phyloP scores from a whole-genome alignment of 31 red algal species.

The Endocladia muricata region DNA sequence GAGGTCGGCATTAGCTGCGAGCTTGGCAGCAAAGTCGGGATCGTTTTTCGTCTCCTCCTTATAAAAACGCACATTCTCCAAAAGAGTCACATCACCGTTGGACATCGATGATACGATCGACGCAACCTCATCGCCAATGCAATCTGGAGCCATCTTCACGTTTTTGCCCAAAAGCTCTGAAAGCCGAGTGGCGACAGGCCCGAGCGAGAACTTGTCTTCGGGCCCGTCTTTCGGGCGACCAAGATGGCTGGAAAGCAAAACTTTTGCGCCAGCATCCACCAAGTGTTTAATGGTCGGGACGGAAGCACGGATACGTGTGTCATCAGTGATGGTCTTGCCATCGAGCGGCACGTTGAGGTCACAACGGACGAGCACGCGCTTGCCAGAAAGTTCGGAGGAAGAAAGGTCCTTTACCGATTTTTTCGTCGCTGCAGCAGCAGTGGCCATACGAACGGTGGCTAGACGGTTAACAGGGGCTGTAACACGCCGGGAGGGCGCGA shows the following conservation, averaged over 20 bases:
- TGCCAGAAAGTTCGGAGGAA: slow-evolving; percentile 79
- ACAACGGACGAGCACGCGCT: slow-evolving; percentile 89
- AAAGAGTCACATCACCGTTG: slow-evolving; percentile 82
- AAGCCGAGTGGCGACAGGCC: slow-evolving; percentile 80
- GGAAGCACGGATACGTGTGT: slow-evolving; percentile 95
- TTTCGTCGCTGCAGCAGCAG: slow-evolving; percentile 72
- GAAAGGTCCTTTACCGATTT: slow-evolving; percentile 92
- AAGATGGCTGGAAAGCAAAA: slow-evolving; percentile 91
- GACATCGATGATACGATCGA: slow-evolving; percentile 50
- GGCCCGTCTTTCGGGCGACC: slow-evolving; percentile 95
- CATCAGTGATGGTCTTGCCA: slow-evolving; percentile 98
- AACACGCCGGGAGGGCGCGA: slow-evolving; percentile 41
- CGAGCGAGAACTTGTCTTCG: slow-evolving; percentile 97
- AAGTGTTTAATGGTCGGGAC: slow-evolving; percentile 96
- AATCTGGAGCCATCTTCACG: slow-evolving; percentile 93
- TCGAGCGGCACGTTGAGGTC: slow-evolving; percentile 99
- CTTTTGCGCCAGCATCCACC: slow-evolving; percentile 81
- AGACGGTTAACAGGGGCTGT: background rate
- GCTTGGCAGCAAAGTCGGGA: slow-evolving; percentile 71
- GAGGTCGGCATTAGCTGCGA: slow-evolving; percentile 88
- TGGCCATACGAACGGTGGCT: slow-evolving; percentile 29
- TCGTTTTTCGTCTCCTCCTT: slow-evolving; percentile 98
- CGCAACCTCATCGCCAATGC: slow-evolving; percentile 85
- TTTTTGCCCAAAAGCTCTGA: slow-evolving; percentile 79
- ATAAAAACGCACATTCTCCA: slow-evolving; percentile 99